Percentiles rank a stretch among this genome's conserved stretches.
Evolutionary conservation across 768 basidiomycete genomes (phyloP).

Genomic region (Podaxis sp.): DNA sequence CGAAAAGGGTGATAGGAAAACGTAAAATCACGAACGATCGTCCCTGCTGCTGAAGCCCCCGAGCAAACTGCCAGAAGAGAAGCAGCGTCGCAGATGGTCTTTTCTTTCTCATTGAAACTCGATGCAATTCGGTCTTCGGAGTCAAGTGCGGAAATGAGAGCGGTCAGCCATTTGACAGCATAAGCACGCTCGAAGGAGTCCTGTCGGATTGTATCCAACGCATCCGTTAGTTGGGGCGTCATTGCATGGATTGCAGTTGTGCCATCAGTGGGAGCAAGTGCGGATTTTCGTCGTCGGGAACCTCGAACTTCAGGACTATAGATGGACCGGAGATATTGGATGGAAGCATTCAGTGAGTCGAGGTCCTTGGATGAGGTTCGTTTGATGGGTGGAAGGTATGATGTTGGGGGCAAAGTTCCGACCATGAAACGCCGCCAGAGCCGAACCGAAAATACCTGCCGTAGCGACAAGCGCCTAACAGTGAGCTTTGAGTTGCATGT

Average conservation of each 20-base stretch:
- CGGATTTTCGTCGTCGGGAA: conserved; percentile 39
- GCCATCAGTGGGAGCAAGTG: neutral
- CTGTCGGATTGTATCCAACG: conserved; percentile 36
- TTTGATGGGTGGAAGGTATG: conserved; percentile 53
- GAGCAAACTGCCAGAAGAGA: conserved; percentile 64
- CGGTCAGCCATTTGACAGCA: conserved; percentile 73
- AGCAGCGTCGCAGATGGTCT: conserved; percentile 52
- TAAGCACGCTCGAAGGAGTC: conserved; percentile 74
- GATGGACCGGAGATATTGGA: conserved; percentile 51
- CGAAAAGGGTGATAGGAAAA: conserved; percentile 32
- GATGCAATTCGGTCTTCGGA: conserved; percentile 19
- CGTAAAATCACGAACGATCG: conserved; percentile 48
- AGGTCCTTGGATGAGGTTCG: conserved; percentile 35
- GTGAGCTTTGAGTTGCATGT: neutral
- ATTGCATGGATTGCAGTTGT: neutral
- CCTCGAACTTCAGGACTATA: conserved; percentile 67
- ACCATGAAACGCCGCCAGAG: neutral
- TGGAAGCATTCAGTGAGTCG: conserved; percentile 38
- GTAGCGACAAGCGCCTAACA: neutral
- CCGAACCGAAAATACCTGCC: neutral
- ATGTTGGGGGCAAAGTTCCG: conserved; percentile 42
- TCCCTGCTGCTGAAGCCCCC: conserved; percentile 64
- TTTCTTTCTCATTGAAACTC: conserved; percentile 24
- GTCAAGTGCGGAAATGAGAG: conserved; percentile 49
- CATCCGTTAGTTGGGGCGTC: conserved; percentile 3